Evolutionary conservation across 2,329 filamentous ascomycete species (phyloP), one percentile per base, ranked within the genome.

Genomic region (Emergomyces africanus): DNA sequence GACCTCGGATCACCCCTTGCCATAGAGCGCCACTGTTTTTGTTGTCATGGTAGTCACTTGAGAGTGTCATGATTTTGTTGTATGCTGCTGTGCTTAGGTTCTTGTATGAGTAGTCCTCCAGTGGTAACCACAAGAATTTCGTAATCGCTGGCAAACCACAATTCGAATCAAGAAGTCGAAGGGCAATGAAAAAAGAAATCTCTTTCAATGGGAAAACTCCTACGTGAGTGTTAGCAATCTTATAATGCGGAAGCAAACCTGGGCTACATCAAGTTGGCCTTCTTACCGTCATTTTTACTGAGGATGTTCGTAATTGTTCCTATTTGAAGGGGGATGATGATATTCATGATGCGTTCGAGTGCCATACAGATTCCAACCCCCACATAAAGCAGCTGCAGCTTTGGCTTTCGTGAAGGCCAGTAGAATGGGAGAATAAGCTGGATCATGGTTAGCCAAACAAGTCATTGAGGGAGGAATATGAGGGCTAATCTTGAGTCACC

Each of bases 271-370:
- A 23, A 14, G 44, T 20, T 44, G n/a, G 15, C 10, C 37, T 39
- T 54, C 59, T 71, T 76, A 49, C 76, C 72, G 48, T 79, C 77
- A 41, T 67, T 70, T 9, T 78, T 75, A 35, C 78, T 78, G 25
- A 95, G 74, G 61, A 82, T 82, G 66, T 94, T 83, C 63, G 89
- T 85, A 63, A 95, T 84, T 60, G 88, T 83, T 63, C 89, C 90
- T 37, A 92, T 82, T 68, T 94, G 88, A 23, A 87, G 81, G n/a
- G 90, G 90, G 37, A 90, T 83, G 48, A 95, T 74, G 15, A 95
- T 77, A 65, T 90, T 89, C 55, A 95, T 76, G 5, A 82, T 82
- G 63, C 91, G 89, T 59, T 85, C 82, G 57, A 79, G 75, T n/a
- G 90, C 70, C 25, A 94, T 77, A 64, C 87, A 87, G 1, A 88